Base-by-base conservation (phyloP, 2,329 filamentous ascomycete genomes). In the Pseudogymnoascus sp. region DNA sequence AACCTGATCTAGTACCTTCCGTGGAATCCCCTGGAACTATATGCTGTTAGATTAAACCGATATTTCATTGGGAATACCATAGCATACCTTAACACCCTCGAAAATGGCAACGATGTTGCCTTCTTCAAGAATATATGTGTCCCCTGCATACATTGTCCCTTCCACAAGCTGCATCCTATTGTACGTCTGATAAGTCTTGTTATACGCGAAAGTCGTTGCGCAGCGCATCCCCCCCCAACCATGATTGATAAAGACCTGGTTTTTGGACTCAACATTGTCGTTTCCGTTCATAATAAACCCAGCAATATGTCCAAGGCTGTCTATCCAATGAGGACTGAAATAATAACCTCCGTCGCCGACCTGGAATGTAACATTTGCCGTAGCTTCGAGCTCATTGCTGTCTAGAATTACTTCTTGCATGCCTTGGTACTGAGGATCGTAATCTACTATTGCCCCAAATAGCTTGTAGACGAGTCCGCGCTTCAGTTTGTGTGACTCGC, bases 271-370 rank as follows among this genome's bases (percentile, higher is more conserved):
- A 12, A 83, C 74, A 8, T 77, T 79, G 60, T 82, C 80, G 6
- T 79, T 79, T 7, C 76, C 80, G 64, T 85, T 84, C 70, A 83
- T 75, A 61, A 84, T 79, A 70, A 84, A 84, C 19, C 82, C 82
- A 0, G 81, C 81, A 59, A 84, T 77, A 63, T 84, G 81, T 60
- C 79, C 79, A 60, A 81, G 67, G 59, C 79, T 82, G 65, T 85
- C 82, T 58, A 84, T 80, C 75, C 79, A 83, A 69, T 80, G 80
- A 0, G 82, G 81, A 55, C 75, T 76, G 64, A 77, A 79, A 58
- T 84, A 72, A 69, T 77, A 83, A 15, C 67, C 74, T n/a, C 79
- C 79, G 61, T 77, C 76, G 60, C 74, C 71, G 0, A 76, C 77
- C 68, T 80, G 75, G 73, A 81, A 78, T 39, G 66, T 66, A 34